Evolutionary conservation across 257 asterid species (phyloP), one percentile per base, ranked within the genome.

Genomic region (Primulina huaijiensis): DNA sequence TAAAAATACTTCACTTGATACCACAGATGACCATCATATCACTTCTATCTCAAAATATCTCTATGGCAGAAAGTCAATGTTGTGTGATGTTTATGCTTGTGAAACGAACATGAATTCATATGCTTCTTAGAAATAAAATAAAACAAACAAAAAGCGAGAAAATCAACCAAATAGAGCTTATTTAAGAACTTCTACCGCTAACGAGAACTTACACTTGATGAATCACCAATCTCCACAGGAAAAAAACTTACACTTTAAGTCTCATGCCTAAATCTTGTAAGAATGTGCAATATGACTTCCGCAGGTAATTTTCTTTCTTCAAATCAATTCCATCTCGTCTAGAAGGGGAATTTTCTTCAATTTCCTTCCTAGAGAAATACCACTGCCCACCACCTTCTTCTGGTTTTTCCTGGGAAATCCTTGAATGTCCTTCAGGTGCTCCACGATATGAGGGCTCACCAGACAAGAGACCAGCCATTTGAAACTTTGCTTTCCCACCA

Each of bases 201-300:
- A 65, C n/a, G 61, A 68, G 34, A 43, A 35, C 75, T 33, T 64
- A 63, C 40, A 31, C 53, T 17, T 35, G 34, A 64, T 43, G 60
- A 61, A 71, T 37, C 40, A 21, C 8, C 11, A 43, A 70, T 30
- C 67, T 43, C 30, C 58, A 67, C 25, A 56, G 10, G 25, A 23
- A 55, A 40, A 70, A 72, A 69, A 77, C 97, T 85, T 79, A 89
- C 96, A 92, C 96, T 89, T 89, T 92, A 59, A 92, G 96, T 79
- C 90, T 78, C 97, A 89, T 92, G 81, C 97, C 98, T 60, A 92
- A 78, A 80, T 89, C 96, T 80, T 92, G 96, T 60, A 92, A 80
- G 63, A 88, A 88, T 43, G 90, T 85, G 79, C 95, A 89, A 74
- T 92, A 89, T 14, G 98, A 86, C 81, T 89, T 87, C 77, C 96